phyloP scores from a whole-genome alignment of 441 rosid species.

The Viola pubescens region DNA sequence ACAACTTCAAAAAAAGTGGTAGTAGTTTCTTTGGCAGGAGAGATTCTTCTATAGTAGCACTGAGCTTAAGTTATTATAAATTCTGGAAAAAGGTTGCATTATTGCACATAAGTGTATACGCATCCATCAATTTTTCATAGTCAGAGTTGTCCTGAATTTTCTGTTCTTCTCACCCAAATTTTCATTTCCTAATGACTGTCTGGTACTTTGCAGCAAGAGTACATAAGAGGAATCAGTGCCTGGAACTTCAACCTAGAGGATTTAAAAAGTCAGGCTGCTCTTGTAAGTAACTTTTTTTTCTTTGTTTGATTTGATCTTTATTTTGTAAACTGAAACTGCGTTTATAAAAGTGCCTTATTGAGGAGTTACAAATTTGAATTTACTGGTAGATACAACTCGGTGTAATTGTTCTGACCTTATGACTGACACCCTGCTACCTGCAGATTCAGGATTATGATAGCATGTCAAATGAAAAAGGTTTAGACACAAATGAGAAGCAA shows the following conservation, averaged over 20 bases:
- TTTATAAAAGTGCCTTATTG: not conserved
- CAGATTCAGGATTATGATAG: slow-evolving; percentile 72
- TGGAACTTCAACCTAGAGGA: slow-evolving; percentile 99
- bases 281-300: slow-evolving; percentile 43
- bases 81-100: no score
- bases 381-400: not conserved
- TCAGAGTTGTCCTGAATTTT: not conserved
- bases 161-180: not conserved
- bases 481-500: slow-evolving; percentile 36
- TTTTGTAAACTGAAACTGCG: not conserved
- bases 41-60: no score
- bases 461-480: slow-evolving; percentile 43
- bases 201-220: slow-evolving; percentile 74
- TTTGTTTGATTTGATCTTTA: slow-evolving; percentile 5
- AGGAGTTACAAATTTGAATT: not conserved
- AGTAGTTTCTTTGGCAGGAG: not conserved
- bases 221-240: slow-evolving; percentile 90
- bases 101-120: no score
- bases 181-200: not conserved
- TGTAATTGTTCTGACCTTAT: slow-evolving; percentile 2
- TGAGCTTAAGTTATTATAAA: no score
- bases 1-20: slow-evolving; percentile 8
- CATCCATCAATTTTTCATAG: no score
- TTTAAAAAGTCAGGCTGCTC: slow-evolving; percentile 88
- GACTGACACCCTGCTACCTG: slow-evolving; percentile 22